Evolutionary conservation across 1,284 basidiomycete species (phyloP).

Genomic region (Rugiboletus extremiorientalis): DNA sequence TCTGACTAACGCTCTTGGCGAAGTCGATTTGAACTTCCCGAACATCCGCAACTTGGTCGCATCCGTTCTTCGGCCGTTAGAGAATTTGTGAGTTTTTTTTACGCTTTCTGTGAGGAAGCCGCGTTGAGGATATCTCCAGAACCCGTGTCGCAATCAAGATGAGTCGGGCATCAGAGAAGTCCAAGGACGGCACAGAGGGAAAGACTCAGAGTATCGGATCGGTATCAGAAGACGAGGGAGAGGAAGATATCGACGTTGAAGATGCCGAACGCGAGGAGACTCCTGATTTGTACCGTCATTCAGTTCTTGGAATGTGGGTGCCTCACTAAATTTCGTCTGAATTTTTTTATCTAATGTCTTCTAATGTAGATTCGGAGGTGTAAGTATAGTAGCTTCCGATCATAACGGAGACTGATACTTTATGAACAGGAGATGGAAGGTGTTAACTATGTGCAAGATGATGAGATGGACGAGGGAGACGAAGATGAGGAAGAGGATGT

Average conservation of each 20-base stretch:
- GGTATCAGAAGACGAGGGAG: conserved; percentile 62
- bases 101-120: background rate
- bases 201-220: conserved; percentile 60
- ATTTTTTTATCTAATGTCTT: background rate
- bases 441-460: conserved; percentile 63
- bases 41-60: conserved; percentile 85
- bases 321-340: background rate
- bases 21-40: conserved; percentile 96
- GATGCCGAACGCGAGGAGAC: conserved; percentile 70
- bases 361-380: conserved; percentile 67
- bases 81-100: conserved; percentile 69
- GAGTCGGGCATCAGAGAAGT: conserved; percentile 78
- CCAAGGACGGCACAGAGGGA: conserved; percentile 54
- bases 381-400: conserved; percentile 43
- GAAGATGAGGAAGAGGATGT: conserved; percentile 81
- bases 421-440: conserved; percentile 77
- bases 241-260: conserved; percentile 50
- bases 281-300: conserved; percentile 95
- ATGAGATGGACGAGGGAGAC: conserved; percentile 80
- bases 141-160: conserved; percentile 98
- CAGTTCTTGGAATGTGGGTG: conserved; percentile 90
- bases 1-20: conserved; percentile 86
- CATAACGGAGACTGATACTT: conserved; percentile 1
- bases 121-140: conserved; percentile 40
- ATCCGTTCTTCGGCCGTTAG: conserved; percentile 86